These are phyloP conservation scores for Acer campestre DNA, from an alignment of 345 rosid species.

Conservation along the genomic window DNA sequence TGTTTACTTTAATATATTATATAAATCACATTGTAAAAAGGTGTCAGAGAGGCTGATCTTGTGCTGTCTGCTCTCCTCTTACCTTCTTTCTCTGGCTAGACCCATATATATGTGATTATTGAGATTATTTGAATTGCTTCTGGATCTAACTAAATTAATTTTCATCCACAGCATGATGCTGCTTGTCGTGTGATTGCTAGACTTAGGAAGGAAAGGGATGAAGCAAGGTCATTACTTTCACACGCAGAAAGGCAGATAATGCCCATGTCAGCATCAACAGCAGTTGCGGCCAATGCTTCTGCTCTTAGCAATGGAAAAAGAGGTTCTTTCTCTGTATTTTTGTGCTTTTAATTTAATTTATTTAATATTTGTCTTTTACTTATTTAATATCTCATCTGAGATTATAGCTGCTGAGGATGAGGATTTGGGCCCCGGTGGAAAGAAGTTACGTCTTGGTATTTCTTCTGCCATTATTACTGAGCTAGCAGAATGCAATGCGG, in stretches of 20 bases:
- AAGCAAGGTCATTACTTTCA: slow-evolving; percentile 80
- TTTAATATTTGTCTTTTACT: not conserved
- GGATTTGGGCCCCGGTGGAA: slow-evolving; percentile 50
- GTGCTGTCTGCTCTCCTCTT: not conserved
- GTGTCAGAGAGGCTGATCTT: not conserved
- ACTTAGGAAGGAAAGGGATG: slow-evolving; percentile 92
- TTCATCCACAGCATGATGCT: slow-evolving; percentile 79
- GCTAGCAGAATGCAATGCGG: slow-evolving; percentile 82
- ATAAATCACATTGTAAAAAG: not conserved
- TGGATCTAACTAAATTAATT: slow-evolving; percentile 15
- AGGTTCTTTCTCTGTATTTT: slow-evolving; percentile 44
- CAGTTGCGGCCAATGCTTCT: slow-evolving; percentile 48
- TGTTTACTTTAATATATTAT: too few species aligned
- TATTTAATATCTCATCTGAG: slow-evolving; percentile 14
- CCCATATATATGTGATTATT: not conserved
- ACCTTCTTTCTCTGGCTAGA: not conserved
- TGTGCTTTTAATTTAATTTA: not conserved
- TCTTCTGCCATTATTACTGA: slow-evolving; percentile 62
- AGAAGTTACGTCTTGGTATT: slow-evolving; percentile 72
- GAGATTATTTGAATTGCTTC: not conserved
- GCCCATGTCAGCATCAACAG: slow-evolving; percentile 52
- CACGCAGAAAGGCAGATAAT: slow-evolving; percentile 69
- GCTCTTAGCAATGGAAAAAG: slow-evolving; percentile 81
- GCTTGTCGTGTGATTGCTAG: slow-evolving; percentile 99
- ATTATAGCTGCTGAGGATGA: slow-evolving; percentile 50